A percentile compares a stretch with the other conserved stretches of the same genome.
phyloP scores from a whole-genome alignment of 208 protist genomes.

The Kentomonas sorsogonicus region DNA sequence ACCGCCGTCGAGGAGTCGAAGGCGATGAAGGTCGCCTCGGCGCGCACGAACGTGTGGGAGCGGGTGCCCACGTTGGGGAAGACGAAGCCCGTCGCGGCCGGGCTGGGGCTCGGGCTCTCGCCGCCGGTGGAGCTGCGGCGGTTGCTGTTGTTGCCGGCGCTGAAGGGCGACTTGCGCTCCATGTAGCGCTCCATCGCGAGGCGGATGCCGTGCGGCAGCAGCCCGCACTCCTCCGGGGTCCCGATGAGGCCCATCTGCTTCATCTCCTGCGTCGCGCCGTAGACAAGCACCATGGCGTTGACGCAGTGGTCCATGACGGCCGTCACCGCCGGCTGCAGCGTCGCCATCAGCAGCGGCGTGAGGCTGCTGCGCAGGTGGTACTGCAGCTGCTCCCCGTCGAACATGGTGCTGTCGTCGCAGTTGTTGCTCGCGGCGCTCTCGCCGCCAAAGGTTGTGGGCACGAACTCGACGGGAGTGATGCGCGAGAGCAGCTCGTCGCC shows the following conservation, averaged over 20 bases:
- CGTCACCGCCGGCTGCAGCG: slow-evolving; percentile 52
- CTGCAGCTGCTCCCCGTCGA: slow-evolving; percentile 17
- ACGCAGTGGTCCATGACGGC: slow-evolving; percentile 74
- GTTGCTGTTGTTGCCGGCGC: slow-evolving; percentile 1
- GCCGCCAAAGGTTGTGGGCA: slow-evolving; percentile 18
- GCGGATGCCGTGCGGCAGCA: slow-evolving; percentile 69
- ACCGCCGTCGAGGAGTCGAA: slow-evolving; percentile 68
- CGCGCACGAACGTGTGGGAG: slow-evolving; percentile 49
- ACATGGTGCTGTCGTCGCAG: neutral
- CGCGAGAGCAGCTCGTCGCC: slow-evolving; percentile 43
- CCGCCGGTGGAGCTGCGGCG: slow-evolving; percentile 2
- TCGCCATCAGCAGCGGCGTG: slow-evolving; percentile 44
- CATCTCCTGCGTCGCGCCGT: slow-evolving; percentile 87
- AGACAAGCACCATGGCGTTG: slow-evolving; percentile 70
- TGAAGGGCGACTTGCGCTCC: slow-evolving; percentile 17
- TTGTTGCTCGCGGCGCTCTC: neutral
- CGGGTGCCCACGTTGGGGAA: slow-evolving; percentile 34
- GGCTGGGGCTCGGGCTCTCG: no score
- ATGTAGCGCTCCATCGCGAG: slow-evolving; percentile 53
- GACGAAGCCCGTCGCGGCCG: slow-evolving; percentile 26
- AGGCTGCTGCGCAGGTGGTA: slow-evolving; percentile 49
- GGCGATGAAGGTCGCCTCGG: slow-evolving; percentile 74
- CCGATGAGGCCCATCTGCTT: slow-evolving; percentile 83
- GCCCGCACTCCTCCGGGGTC: slow-evolving; percentile 68
- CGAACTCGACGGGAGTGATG: slow-evolving; percentile 70